Evolutionary conservation across 257 asterid genomes (phyloP).

Genomic region (Solanum tarijense): DNA sequence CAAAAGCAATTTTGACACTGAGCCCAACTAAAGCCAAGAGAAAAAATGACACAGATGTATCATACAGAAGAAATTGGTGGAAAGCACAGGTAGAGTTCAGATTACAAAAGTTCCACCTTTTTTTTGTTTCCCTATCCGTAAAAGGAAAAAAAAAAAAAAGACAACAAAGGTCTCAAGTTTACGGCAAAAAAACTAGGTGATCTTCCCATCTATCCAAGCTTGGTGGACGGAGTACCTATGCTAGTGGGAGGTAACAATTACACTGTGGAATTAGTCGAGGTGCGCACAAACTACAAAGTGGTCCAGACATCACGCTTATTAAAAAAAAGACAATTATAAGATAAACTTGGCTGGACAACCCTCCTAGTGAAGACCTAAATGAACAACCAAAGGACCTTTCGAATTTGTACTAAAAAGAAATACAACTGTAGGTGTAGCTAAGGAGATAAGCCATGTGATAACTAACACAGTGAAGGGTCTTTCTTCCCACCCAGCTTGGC

Average conservation of each 20-base stretch:
- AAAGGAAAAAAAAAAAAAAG: background rate
- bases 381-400: background rate
- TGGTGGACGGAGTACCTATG: background rate
- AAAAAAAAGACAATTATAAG: background rate
- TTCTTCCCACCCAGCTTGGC: background rate
- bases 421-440: background rate
- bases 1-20: background rate
- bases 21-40: background rate
- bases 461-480: background rate
- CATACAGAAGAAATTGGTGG: background rate
- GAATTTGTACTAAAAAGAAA: background rate
- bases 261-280: background rate
- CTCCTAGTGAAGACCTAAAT: background rate
- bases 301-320: background rate
- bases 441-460: background rate
- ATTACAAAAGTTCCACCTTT: background rate
- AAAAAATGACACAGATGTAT: background rate
- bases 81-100: background rate
- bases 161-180: background rate
- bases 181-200: background rate
- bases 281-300: background rate
- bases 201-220: background rate
- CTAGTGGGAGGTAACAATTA: background rate
- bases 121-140: background rate
- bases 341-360: background rate